Evolutionary conservation across 805 yeast genomes (phyloP), one percentile per base, ranked within the genome.

Genomic region (Pichia kluyveri): DNA sequence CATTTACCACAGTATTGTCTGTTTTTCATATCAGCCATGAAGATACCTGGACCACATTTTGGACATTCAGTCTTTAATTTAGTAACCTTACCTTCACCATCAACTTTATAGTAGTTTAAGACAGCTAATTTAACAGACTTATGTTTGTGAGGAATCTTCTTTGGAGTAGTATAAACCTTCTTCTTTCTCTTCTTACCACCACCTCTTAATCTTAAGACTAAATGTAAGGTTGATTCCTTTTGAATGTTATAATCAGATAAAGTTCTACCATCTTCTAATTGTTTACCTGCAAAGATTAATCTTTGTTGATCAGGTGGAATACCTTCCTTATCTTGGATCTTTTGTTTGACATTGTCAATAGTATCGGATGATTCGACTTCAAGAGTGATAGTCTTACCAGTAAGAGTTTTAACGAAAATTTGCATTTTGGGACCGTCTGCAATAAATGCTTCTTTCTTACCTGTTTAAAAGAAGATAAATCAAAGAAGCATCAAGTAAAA

Each of bases 81-180:
- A 79, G 90, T 91, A 69, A 93, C 96, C 75, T 88, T 85, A 68
- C 99, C 99, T 67, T 93, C 99, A 71, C 84, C 86, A 76, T 89
- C 96, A 68, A 93, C 97, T 83, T 91, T 90, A 89, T 90, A 93
- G 93, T 91, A 93, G 71, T 95, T 89, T 75, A 93, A 86, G 74
- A 93, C 97, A 76, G 97, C 98, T 70, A 93, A 82, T 86, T 93
- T 93, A 77, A 86, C 87, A 83, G 91, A 93, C 87, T 86, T 93
- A 86, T 88, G 96, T 86, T 89, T 90, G 95, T 93, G 98, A 80
- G 78, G 87, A 80, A 93, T 87, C 86, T 90, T 95, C 90, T 93
- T 93, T 82, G 99, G 99, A 71, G 98, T 91, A 79, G 98, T 91
- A 91, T 91, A 93, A 72, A 89, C 97, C 95, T 91, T 91, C 96